Conservation (phyloP, 176 grass and related monocot species). For the Panicum miliaceum region DNA sequence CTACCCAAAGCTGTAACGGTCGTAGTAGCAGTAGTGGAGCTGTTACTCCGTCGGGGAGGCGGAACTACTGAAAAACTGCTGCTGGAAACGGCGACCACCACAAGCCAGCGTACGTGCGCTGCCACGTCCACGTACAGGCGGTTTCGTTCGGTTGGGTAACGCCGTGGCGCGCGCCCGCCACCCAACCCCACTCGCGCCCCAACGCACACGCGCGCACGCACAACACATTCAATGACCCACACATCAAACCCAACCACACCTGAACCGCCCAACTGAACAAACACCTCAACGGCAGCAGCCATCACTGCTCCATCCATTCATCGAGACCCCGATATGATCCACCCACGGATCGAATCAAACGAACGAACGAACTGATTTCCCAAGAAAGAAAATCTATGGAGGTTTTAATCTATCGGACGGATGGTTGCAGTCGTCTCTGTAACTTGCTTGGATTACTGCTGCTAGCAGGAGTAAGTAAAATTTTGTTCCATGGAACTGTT, state of each 20-base stretch:
- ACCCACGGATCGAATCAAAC: neutral
- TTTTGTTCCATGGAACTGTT: neutral
- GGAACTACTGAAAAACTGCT: neutral
- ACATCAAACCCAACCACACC: conserved; percentile 43
- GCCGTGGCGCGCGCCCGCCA: neutral
- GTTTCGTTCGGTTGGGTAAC: conserved; percentile 52
- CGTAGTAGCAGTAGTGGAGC: neutral
- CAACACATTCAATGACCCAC: conserved; percentile 29
- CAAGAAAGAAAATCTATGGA: neutral
- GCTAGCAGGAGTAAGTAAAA: conserved; percentile 2
- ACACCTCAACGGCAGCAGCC: conserved; percentile 2
- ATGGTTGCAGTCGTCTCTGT: neutral
- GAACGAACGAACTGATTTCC: neutral
- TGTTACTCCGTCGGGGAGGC: neutral
- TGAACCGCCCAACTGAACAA: conserved; percentile 42
- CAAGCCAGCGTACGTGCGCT: neutral
- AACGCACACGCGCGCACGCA: conserved; percentile 25
- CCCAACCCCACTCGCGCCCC: conserved; percentile 12
- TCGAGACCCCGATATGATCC: neutral
- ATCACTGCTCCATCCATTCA: neutral
- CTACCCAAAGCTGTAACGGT: neutral
- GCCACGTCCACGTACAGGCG: conserved; percentile 9
- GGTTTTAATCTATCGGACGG: neutral
- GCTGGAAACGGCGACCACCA: neutral
- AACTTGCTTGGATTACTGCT: neutral